phyloP scores from a whole-genome alignment of 192 early-diverging fungal genomes.

The Dissophora globulifera region DNA sequence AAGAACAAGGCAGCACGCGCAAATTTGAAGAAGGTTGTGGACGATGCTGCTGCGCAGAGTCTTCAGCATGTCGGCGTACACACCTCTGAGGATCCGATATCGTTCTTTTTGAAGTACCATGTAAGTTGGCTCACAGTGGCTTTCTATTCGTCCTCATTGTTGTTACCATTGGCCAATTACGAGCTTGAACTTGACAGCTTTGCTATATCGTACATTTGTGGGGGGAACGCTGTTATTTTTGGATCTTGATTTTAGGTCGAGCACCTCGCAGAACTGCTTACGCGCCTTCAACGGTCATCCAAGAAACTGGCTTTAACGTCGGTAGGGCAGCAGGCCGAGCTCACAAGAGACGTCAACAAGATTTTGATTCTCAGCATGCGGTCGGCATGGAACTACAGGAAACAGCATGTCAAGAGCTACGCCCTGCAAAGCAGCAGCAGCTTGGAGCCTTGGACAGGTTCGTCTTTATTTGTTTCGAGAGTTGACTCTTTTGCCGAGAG shows the following conservation, averaged over 20 bases:
- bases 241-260: conserved; percentile 13
- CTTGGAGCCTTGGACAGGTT: conserved; percentile 50
- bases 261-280: conserved; percentile 11
- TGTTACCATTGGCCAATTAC: too few species aligned
- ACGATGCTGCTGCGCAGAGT: conserved; percentile 18
- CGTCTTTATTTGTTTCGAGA: too few species aligned
- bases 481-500: too few species aligned
- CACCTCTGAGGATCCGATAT: conserved; percentile 18
- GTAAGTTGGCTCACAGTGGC: conserved; percentile 19
- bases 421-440: conserved; percentile 15
- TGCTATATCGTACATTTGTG: too few species aligned
- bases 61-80: conserved; percentile 9
- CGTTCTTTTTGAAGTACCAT: conserved; percentile 42
- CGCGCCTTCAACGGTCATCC: conserved; percentile 9
- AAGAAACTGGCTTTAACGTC: conserved; percentile 4
- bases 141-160: too few species aligned
- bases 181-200: too few species aligned
- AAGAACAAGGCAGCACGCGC: background rate
- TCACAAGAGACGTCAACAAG: conserved; percentile 32
- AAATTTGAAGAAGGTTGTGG: conserved; percentile 24
- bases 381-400: conserved; percentile 43
- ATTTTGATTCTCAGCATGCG: conserved; percentile 36
- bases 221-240: too few species aligned
- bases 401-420: conserved; percentile 28
- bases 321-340: conserved; percentile 7